Base-by-base conservation (phyloP, 768 basidiomycete species). In the Terana coerulea region DNA sequence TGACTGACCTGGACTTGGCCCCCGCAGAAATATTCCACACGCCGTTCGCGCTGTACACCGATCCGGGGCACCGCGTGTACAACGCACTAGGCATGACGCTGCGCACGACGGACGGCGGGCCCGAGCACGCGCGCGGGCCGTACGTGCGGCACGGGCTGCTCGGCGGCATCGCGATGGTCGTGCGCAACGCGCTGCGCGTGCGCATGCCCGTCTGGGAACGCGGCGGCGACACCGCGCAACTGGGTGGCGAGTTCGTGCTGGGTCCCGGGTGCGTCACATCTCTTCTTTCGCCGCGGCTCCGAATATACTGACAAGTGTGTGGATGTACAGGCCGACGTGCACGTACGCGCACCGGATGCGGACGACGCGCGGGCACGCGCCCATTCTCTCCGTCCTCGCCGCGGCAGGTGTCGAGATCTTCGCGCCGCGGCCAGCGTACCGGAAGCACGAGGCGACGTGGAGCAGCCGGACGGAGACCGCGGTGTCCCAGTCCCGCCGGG, bases 231-330 rank as follows among this genome's bases (percentile, higher is more conserved):
- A 66, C 83, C 36, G 68, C 76, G 35, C 91, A 95, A 67, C 73
- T 95, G 17, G 94, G 94, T 9, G 95, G 94, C 21, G 95, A 98
- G 71, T 95, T 95, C 62, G 77, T 88, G 22, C 73, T 88, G 14
- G 81, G 80, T 12, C 81, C 81, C 8, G 81, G 80, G 79, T 82
- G 55, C 55, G 75, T 62, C n/a, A 11, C 34, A 35, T 25, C 12
- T 21, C 5, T 24, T 11, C 34, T 17, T 5, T 17, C 11, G 15
- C 17, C 25, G 37, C 28, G 28, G 15, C 14, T 4, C 28, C 3
- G 9, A 19, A 15, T 24, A 42, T 42, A 21, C 25, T 41, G 28
- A 51, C 33, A 33, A 24, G 39, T 49, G 17, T n/a, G 6, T 30
- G n/a, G 3, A 36, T 29, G 5, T 52, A 51, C 55, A 86, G 89